These are phyloP conservation scores for Filobasidium floriforme DNA, from an alignment of 768 basidiomycete species.

Conservation along the genomic window DNA sequence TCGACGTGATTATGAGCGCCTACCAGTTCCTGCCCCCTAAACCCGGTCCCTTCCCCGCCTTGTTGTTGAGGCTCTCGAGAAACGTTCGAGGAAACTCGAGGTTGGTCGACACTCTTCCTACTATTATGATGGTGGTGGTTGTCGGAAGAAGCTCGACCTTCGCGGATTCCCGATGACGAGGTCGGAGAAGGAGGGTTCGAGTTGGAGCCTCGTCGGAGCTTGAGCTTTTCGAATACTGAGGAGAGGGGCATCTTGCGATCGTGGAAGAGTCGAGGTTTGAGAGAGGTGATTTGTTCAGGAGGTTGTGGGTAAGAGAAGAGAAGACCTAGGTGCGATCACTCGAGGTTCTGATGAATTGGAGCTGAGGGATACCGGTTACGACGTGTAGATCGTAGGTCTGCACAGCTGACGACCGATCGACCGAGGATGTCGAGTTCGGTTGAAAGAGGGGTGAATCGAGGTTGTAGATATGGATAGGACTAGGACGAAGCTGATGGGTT, in stretches of 20 bases:
- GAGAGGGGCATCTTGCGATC: slow-evolving; percentile 24
- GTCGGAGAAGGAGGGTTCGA: slow-evolving; percentile 12
- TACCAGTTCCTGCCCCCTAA: background rate
- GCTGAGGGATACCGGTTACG: too few species aligned
- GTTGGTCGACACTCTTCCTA: background rate
- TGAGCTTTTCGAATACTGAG: slow-evolving; percentile 21
- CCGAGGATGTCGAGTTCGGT: too few species aligned
- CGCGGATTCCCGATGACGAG: background rate
- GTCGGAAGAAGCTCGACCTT: background rate
- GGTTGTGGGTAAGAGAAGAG: too few species aligned
- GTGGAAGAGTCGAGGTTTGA: background rate
- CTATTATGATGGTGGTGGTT: background rate
- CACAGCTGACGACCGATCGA: too few species aligned
- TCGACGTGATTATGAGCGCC: background rate
- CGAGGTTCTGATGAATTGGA: too few species aligned
- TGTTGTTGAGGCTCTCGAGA: too few species aligned
- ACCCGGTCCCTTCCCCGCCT: too few species aligned
- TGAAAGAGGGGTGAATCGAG: background rate
- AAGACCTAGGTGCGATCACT: too few species aligned
- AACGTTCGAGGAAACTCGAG: background rate
- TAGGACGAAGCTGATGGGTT: background rate
- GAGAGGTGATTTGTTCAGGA: too few species aligned
- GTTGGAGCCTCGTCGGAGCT: slow-evolving; percentile 18
- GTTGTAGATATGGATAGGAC: background rate
- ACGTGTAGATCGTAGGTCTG: too few species aligned